Conservation (phyloP, 305 asterid genomes). For the Coffea humblotiana region DNA sequence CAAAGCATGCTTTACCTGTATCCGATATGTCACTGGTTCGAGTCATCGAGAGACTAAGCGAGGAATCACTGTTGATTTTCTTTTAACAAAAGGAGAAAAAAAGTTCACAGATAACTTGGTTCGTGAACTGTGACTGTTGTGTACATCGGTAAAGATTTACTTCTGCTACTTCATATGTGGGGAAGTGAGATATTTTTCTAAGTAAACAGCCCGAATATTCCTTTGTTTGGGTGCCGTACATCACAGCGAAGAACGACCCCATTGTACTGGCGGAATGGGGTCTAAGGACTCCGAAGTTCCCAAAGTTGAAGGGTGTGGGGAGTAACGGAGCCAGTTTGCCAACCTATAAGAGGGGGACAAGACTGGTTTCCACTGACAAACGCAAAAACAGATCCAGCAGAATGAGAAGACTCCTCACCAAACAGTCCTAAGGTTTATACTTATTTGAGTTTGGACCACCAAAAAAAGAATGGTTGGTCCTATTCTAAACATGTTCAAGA, state of each 20-base stretch:
- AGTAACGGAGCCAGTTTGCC: conserved; percentile 1
- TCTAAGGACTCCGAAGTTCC: not conserved
- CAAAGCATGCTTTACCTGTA: too few relatives aligned
- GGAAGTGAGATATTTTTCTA: not conserved
- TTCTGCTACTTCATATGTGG: not conserved
- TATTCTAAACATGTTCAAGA: not conserved
- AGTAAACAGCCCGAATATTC: not conserved
- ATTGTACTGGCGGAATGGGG: not conserved
- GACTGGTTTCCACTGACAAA: not conserved
- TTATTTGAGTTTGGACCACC: conserved; percentile 1
- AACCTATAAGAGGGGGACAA: conserved; percentile 1
- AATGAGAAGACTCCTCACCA: conserved; percentile 18
- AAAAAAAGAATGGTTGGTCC: not conserved
- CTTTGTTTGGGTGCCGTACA: not conserved
- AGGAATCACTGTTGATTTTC: too few relatives aligned
- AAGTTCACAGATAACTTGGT: too few relatives aligned
- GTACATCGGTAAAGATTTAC: not conserved
- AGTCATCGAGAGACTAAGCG: too few relatives aligned
- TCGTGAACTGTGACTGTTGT: too few relatives aligned
- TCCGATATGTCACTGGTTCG: too few relatives aligned
- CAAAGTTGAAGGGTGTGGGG: not conserved
- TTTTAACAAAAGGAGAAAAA: too few relatives aligned
- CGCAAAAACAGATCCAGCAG: conserved; percentile 1
- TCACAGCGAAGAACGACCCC: conserved; percentile 2
- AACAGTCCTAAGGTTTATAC: not conserved